These are phyloP conservation scores for Scedosporium boydii DNA, from an alignment of 2,329 filamentous ascomycete genomes.

Conservation along the genomic window DNA sequence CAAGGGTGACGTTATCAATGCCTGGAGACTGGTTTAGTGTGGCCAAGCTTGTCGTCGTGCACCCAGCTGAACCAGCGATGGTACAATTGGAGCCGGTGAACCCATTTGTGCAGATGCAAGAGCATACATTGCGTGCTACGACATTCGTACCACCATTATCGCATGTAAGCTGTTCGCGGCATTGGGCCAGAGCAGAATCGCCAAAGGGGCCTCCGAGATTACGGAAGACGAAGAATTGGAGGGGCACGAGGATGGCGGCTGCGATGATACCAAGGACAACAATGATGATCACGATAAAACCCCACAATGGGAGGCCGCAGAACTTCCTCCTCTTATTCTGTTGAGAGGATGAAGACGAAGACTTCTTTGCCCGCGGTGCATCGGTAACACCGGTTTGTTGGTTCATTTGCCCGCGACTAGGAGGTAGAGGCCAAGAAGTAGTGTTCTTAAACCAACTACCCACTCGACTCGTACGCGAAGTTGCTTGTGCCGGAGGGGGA, in stretches of 20 bases:
- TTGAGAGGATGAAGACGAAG: neutral
- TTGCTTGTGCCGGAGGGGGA: constrained; percentile 48
- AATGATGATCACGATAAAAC: constrained; percentile 57
- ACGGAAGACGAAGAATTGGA: constrained; percentile 53
- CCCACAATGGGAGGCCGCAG: constrained; percentile 78
- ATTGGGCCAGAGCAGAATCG: constrained; percentile 35
- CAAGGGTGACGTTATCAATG: constrained; percentile 65
- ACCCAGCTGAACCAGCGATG: constrained; percentile 35
- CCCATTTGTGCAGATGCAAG: constrained; percentile 81
- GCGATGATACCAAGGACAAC: constrained; percentile 63
- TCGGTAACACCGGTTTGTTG: constrained; percentile 11
- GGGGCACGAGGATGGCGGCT: constrained; percentile 73
- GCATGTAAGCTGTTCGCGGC: constrained; percentile 55
- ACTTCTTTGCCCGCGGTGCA: neutral
- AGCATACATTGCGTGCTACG: constrained; percentile 58
- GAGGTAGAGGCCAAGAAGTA: constrained; percentile 40
- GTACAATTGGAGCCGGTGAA: constrained; percentile 58
- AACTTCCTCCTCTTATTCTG: constrained; percentile 37
- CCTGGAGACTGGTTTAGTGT: constrained; percentile 27
- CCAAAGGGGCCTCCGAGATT: constrained; percentile 19
- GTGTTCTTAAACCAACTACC: constrained; percentile 31
- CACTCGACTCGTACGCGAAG: constrained; percentile 31
- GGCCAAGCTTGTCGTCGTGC: constrained; percentile 38
- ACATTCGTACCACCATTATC: constrained; percentile 74
- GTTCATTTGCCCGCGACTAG: constrained; percentile 11